These are phyloP conservation scores for Rhodomyrtus tomentosa DNA, from an alignment of 345 rosid genomes.

Conservation along the genomic window DNA sequence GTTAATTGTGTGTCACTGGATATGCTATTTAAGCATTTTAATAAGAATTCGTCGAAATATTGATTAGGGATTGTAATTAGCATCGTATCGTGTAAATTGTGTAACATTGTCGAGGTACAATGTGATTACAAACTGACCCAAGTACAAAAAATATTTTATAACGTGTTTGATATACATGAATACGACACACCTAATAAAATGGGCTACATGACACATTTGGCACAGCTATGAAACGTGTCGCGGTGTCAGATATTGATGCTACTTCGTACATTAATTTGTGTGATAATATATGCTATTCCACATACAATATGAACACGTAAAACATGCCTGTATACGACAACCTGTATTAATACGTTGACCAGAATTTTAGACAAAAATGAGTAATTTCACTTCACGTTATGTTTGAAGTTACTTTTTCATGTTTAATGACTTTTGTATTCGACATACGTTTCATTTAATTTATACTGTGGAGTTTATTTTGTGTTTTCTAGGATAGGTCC, in stretches of 20 bases:
- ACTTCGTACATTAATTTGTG: neutral
- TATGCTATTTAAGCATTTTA: neutral
- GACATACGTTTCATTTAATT: neutral
- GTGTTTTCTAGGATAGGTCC: neutral
- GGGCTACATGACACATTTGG: neutral
- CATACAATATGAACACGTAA: neutral
- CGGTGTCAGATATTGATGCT: accelerated
- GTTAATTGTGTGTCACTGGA: neutral
- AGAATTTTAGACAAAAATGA: neutral
- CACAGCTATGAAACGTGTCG: neutral
- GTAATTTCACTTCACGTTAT: neutral
- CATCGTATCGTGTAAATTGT: neutral
- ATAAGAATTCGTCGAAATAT: neutral
- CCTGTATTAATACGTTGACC: neutral
- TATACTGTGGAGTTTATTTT: neutral
- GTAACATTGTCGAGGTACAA: neutral
- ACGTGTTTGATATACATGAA: neutral
- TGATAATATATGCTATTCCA: too few species aligned
- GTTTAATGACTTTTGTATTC: neutral
- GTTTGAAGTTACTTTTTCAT: neutral
- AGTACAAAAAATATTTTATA: neutral
- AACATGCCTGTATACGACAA: neutral
- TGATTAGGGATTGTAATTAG: neutral
- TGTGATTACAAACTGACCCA: accelerated
- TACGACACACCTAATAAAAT: neutral